A percentile compares a stretch with the other conserved stretches of the same genome.
Evolutionary conservation across 2,329 filamentous ascomycete species (phyloP).

Genomic region (Gremmenia infestans): DNA sequence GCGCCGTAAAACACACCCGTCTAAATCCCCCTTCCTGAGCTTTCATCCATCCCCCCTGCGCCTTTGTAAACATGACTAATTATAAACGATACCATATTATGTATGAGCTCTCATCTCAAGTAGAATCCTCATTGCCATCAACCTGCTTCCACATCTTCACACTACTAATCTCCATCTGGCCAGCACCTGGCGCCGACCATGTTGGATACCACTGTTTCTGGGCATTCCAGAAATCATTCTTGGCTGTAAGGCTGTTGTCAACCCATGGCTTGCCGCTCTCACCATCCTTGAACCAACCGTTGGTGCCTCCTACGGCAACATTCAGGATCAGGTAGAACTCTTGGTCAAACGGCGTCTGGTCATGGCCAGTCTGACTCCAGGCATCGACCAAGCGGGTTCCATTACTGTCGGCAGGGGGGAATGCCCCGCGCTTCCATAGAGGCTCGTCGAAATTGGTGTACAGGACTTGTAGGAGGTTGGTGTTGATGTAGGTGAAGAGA

Average conservation of each 20-base stretch:
- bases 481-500: conserved; percentile 81
- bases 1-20: too few species aligned
- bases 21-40: background rate
- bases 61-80: background rate
- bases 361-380: conserved; percentile 57
- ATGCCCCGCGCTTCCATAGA: conserved; percentile 65
- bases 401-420: conserved; percentile 59
- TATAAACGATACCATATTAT: background rate
- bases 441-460: conserved; percentile 69
- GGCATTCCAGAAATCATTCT: conserved; percentile 72
- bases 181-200: conserved; percentile 55
- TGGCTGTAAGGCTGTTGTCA: conserved; percentile 60
- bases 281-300: conserved; percentile 79
- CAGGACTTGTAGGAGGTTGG: conserved; percentile 71
- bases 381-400: conserved; percentile 59
- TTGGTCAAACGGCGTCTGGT: conserved; percentile 69
- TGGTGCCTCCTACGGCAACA: conserved; percentile 70
- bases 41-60: background rate
- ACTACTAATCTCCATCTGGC: conserved; percentile 62
- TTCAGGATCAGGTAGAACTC: conserved; percentile 73
- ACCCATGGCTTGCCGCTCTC: conserved; percentile 73
- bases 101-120: background rate
- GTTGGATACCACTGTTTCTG: conserved; percentile 63
- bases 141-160: conserved; percentile 70
- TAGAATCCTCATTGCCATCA: conserved; percentile 46